A percentile compares a stretch with the other conserved stretches of the same genome.
These are phyloP conservation scores for Kuraishia borneana DNA, from an alignment of 805 yeast genomes.

Conservation along the genomic window DNA sequence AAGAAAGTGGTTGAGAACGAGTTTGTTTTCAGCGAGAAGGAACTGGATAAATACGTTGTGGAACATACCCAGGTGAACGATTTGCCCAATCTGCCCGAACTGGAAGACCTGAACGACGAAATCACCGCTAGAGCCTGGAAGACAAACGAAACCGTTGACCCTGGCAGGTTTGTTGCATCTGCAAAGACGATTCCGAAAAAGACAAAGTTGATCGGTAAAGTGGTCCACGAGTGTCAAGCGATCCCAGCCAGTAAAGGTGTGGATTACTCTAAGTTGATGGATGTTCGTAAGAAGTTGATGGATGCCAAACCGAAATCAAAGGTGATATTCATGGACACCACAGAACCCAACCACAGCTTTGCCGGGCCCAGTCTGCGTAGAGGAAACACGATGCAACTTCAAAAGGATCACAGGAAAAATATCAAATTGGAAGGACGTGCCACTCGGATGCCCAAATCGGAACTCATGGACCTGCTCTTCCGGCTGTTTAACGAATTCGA, in stretches of 20 bases:
- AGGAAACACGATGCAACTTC: constrained; percentile 56
- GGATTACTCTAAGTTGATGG: constrained; percentile 48
- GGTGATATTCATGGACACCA: constrained; percentile 63
- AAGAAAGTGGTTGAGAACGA: constrained; percentile 79
- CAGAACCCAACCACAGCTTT: constrained; percentile 74
- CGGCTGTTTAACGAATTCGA: constrained; percentile 88
- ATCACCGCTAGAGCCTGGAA: constrained; percentile 12
- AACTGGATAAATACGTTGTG: constrained; percentile 45
- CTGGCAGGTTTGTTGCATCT: constrained; percentile 55
- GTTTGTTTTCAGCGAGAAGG: constrained; percentile 80
- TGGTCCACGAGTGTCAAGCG: constrained; percentile 86
- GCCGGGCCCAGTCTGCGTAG: constrained; percentile 76
- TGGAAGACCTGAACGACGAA: constrained; percentile 26
- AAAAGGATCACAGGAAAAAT: constrained; percentile 33
- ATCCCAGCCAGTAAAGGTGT: constrained; percentile 68
- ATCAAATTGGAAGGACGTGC: constrained; percentile 64
- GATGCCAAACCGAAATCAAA: constrained; percentile 49
- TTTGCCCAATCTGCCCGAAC: constrained; percentile 40
- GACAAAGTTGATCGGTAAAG: constrained; percentile 76
- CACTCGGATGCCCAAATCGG: constrained; percentile 88
- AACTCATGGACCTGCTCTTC: constrained; percentile 79
- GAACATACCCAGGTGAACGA: constrained; percentile 39
- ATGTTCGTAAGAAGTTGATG: constrained; percentile 40
- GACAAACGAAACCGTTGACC: not conserved
- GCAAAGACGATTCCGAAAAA: constrained; percentile 83